These are phyloP conservation scores for Pezicula radicicola DNA, from an alignment of 2,329 filamentous ascomycete genomes.

Conservation along the genomic window DNA sequence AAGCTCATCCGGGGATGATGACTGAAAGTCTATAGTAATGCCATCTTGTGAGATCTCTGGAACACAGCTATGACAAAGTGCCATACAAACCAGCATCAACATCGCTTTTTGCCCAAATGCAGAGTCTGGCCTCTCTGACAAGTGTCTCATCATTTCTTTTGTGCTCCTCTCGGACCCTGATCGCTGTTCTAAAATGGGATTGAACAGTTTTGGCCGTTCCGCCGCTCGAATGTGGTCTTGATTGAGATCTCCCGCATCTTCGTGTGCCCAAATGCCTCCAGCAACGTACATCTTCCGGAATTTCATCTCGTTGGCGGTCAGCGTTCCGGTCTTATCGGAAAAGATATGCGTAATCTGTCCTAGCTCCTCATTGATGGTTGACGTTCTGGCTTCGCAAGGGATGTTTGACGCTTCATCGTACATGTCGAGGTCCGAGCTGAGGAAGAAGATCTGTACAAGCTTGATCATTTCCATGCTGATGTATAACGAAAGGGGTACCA, in stretches of 20 bases:
- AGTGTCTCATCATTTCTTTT: conserved; percentile 45
- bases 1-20: conserved; percentile 85
- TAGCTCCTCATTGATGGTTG: conserved; percentile 91
- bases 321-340: conserved; percentile 90
- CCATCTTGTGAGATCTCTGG: conserved; percentile 72
- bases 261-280: conserved; percentile 38
- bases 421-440: conserved; percentile 76
- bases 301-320: conserved; percentile 94
- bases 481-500: conserved; percentile 88
- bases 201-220: too few species aligned
- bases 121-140: conserved; percentile 74
- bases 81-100: conserved; percentile 65
- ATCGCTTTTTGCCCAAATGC: conserved; percentile 30
- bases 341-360: conserved; percentile 90
- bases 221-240: too few species aligned
- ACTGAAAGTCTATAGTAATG: conserved; percentile 67
- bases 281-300: conserved; percentile 91
- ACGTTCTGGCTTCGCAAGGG: conserved; percentile 84
- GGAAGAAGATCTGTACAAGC: conserved; percentile 70
- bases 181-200: too few species aligned
- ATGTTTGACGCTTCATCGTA: conserved; percentile 83
- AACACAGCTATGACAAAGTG: conserved; percentile 87
- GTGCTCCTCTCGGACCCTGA: not conserved
- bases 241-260: too few species aligned
- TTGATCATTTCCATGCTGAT: conserved; percentile 95